Evolutionary conservation across 169 alveolate genomes (phyloP).

Genomic region (Babesia bigemina): DNA sequence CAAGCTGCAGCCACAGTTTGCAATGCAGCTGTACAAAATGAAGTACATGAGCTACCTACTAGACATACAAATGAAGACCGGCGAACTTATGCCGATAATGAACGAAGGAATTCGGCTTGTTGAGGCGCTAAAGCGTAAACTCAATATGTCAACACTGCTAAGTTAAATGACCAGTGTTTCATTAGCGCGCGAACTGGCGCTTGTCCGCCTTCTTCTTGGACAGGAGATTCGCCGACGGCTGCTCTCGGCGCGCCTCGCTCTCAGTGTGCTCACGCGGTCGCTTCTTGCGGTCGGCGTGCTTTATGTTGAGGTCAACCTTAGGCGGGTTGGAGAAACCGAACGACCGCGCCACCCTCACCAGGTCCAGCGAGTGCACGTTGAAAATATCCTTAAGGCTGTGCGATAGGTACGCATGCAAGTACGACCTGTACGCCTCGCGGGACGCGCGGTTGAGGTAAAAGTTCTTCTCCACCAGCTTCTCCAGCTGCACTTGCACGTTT

Average conservation of each 20-base stretch:
- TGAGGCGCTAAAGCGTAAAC: conserved; percentile 1
- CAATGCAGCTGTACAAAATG: conserved; percentile 55
- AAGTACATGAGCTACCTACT: conserved; percentile 42
- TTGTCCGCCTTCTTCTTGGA: conserved; percentile 45
- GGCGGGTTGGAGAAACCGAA: conserved; percentile 96
- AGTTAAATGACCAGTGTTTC: background rate
- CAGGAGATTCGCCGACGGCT: background rate
- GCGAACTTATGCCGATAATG: conserved; percentile 20
- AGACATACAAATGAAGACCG: conserved; percentile 43
- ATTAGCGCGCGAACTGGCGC: conserved; percentile 67
- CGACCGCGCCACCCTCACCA: conserved; percentile 91
- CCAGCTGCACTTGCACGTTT: conserved; percentile 94
- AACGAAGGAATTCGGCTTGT: conserved; percentile 8
- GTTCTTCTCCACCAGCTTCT: conserved; percentile 96
- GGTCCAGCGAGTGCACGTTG: conserved; percentile 94
- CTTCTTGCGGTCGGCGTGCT: conserved; percentile 71
- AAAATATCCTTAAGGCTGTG: conserved; percentile 95
- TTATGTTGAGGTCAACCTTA: conserved; percentile 92
- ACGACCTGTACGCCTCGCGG: conserved; percentile 96
- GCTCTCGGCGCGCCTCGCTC: background rate
- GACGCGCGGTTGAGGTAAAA: conserved; percentile 95
- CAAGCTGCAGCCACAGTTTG: conserved; percentile 1
- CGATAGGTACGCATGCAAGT: conserved; percentile 93
- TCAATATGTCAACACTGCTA: background rate
- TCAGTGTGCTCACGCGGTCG: conserved; percentile 6